These are phyloP conservation scores for Schizochytrium sp. DNA, from an alignment of 108 stramenopile species.

Conservation along the genomic window DNA sequence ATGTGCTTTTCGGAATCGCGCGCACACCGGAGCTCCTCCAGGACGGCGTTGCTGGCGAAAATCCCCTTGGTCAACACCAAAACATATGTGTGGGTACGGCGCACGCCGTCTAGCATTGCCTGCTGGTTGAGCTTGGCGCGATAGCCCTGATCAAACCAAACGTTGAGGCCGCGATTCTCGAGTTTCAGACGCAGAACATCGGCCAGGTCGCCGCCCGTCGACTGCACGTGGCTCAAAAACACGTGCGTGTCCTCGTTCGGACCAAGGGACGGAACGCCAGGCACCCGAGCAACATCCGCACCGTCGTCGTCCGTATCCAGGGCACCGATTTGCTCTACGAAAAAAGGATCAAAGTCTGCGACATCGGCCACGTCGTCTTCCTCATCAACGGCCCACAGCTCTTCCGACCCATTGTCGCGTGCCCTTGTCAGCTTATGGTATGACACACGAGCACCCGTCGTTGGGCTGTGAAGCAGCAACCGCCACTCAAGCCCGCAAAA, in stretches of 20 bases:
- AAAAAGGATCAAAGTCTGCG: not conserved
- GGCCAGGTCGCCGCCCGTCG: not conserved
- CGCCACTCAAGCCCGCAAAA: not conserved
- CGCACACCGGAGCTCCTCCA: not conserved
- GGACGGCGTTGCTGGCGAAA: not conserved
- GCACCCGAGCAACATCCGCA: not conserved
- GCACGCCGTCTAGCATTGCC: not conserved
- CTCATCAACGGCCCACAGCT: not conserved
- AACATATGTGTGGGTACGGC: not conserved
- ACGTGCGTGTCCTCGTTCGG: not conserved
- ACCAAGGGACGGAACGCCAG: no score
- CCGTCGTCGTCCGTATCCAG: not conserved
- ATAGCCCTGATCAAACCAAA: not conserved
- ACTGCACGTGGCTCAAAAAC: not conserved
- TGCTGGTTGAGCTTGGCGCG: not conserved
- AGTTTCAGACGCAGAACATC: not conserved
- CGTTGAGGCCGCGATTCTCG: not conserved
- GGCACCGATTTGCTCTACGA: not conserved
- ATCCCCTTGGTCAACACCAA: not conserved
- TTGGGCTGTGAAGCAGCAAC: not conserved
- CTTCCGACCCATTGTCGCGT: not conserved
- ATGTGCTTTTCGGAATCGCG: not conserved
- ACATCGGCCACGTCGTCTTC: no score
- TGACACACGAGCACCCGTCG: no score
- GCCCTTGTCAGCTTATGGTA: not conserved